A percentile compares a stretch with the other conserved stretches of the same genome.
phyloP scores from a whole-genome alignment of 192 early-diverging fungal species.

The Coemansia sp. region DNA sequence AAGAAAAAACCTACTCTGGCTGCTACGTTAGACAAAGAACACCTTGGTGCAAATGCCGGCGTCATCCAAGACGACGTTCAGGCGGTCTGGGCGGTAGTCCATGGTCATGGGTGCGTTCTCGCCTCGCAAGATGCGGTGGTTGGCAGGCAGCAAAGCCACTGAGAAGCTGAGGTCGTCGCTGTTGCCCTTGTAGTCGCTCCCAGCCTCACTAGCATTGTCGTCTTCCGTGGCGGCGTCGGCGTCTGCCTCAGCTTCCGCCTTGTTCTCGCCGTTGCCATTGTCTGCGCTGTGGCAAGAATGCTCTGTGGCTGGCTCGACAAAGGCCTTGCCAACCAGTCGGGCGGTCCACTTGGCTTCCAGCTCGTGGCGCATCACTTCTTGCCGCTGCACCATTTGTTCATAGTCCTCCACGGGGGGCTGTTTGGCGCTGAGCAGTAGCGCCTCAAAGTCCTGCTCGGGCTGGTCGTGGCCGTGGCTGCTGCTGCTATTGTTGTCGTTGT shows the following conservation, averaged over 20 bases:
- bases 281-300: too few relatives aligned
- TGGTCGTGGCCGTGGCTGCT: not conserved
- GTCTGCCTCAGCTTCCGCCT: not conserved
- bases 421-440: not conserved
- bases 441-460: constrained; percentile 1
- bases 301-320: not conserved
- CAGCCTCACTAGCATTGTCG: not conserved
- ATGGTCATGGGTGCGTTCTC: constrained; percentile 10
- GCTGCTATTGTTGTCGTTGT: not conserved
- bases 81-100: constrained; percentile 15
- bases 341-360: constrained; percentile 8
- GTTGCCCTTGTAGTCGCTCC: not conserved
- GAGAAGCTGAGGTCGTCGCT: not conserved
- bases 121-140: constrained; percentile 17
- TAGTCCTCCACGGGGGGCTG: not conserved
- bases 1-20: too few relatives aligned
- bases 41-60: constrained; percentile 6
- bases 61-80: constrained; percentile 23
- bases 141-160: not conserved
- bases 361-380: constrained; percentile 5
- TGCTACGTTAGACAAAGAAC: not conserved
- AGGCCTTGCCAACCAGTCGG: constrained; percentile 10
- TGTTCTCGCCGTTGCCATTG: not conserved
- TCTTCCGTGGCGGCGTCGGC: not conserved
- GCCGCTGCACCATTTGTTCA: not conserved